phyloP scores from a whole-genome alignment of 805 yeast species.

The Kuraishia capsulata region DNA sequence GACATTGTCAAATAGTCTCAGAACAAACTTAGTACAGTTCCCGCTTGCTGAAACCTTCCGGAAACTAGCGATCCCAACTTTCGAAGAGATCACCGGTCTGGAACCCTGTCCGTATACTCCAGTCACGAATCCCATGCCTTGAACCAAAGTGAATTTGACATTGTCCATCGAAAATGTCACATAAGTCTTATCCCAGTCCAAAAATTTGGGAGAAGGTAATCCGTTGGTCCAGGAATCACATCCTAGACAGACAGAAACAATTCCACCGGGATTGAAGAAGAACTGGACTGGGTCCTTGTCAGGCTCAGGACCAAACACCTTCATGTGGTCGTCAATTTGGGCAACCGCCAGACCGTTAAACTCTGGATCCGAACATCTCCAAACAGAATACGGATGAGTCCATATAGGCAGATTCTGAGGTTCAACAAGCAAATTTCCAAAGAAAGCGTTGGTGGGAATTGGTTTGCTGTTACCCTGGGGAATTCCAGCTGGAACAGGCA shows the following conservation, averaged over 20 bases:
- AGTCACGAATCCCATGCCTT: conserved; percentile 77
- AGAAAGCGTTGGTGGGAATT: conserved; percentile 68
- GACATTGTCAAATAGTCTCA: conserved; percentile 43
- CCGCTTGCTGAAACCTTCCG: conserved; percentile 25
- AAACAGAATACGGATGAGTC: conserved; percentile 70
- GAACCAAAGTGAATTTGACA: conserved; percentile 55
- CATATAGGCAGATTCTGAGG: conserved; percentile 58
- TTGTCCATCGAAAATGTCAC: conserved; percentile 23
- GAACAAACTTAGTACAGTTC: conserved; percentile 43
- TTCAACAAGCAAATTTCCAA: conserved; percentile 57
- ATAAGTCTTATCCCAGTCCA: conserved; percentile 11
- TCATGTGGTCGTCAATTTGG: conserved; percentile 47
- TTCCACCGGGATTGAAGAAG: conserved; percentile 57
- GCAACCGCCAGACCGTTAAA: conserved; percentile 53
- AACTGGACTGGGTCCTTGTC: conserved; percentile 28
- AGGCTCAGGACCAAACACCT: conserved; percentile 56
- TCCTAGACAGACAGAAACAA: conserved; percentile 44
- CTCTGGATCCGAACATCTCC: conserved; percentile 41
- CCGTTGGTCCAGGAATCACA: conserved; percentile 27
- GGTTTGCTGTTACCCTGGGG: conserved; percentile 9
- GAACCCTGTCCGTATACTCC: conserved; percentile 46
- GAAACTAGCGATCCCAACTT: conserved; percentile 54
- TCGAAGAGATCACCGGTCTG: conserved; percentile 46
- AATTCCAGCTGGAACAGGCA: conserved; percentile 2
- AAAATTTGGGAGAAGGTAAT: conserved; percentile 8